These are phyloP conservation scores for Forsythia viridissima DNA, from an alignment of 257 asterid species.

Conservation along the genomic window DNA sequence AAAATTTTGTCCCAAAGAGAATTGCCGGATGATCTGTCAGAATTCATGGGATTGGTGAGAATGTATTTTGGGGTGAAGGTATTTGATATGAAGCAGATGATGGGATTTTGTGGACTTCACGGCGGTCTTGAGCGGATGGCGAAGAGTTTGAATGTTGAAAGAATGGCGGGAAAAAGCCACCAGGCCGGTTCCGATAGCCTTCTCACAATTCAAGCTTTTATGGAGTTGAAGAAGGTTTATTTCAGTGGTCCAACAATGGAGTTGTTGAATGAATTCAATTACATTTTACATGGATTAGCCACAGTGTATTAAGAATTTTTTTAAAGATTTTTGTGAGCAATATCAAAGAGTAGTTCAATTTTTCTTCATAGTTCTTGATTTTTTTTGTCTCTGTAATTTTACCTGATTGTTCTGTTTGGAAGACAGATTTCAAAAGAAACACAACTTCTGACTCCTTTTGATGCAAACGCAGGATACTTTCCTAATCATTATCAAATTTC, in stretches of 20 bases:
- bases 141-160: neutral
- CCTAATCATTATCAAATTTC: too few relatives aligned
- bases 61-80: slow-evolving; percentile 14
- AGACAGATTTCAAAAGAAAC: too few relatives aligned
- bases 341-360: too few relatives aligned
- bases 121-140: slow-evolving; percentile 36
- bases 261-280: neutral
- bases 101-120: neutral
- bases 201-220: neutral
- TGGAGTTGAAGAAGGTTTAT: neutral
- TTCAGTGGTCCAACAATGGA: neutral
- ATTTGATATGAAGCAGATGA: slow-evolving; percentile 32
- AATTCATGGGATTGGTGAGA: neutral
- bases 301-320: too few relatives aligned
- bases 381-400: too few relatives aligned
- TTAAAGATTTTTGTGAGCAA: too few relatives aligned
- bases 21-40: slow-evolving; percentile 8
- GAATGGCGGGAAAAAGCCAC: slow-evolving; percentile 28
- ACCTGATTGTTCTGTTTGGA: too few relatives aligned
- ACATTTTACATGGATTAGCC: neutral
- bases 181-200: slow-evolving; percentile 38
- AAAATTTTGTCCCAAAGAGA: neutral
- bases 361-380: too few relatives aligned
- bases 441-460: too few relatives aligned
- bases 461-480: too few relatives aligned